Conservation (phyloP, 192 early-diverging fungal genomes). For the Backusella luteola region DNA sequence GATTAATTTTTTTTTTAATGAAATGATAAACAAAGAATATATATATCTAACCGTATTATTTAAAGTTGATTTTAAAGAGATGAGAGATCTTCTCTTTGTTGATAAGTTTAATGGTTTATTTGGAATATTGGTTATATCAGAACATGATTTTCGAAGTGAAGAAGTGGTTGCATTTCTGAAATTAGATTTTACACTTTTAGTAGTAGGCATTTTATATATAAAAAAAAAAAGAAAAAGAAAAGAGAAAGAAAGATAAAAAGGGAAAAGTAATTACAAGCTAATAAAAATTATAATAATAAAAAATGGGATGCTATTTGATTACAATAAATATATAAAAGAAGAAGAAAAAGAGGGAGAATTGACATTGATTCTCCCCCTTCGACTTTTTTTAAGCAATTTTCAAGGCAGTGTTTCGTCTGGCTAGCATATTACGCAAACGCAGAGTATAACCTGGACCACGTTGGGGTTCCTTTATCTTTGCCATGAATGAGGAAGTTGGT, state of each 20-base stretch:
- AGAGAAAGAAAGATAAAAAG: neutral
- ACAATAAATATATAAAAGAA: neutral
- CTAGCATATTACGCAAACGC: slow-evolving; percentile 20
- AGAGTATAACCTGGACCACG: slow-evolving; percentile 22
- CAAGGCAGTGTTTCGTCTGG: slow-evolving; percentile 15
- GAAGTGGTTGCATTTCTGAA: neutral
- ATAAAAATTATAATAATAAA: neutral
- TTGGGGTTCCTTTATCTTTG: neutral
- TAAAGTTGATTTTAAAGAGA: slow-evolving; percentile 13
- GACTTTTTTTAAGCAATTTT: neutral
- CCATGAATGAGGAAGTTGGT: neutral
- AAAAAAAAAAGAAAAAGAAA: slow-evolving; percentile 8
- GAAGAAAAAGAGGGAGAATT: neutral
- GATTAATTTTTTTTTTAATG: too few species aligned
- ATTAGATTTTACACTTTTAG: neutral
- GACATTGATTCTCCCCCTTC: neutral
- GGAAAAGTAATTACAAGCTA: neutral
- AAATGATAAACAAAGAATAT: neutral
- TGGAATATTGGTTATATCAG: slow-evolving; percentile 17
- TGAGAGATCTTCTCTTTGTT: slow-evolving; percentile 27
- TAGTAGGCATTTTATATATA: slow-evolving; percentile 6
- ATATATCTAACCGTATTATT: neutral
- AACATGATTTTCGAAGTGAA: slow-evolving; percentile 25
- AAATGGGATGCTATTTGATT: slow-evolving; percentile 3
- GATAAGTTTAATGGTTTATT: neutral